phyloP scores from a whole-genome alignment of 179 eudicot species.

The Vitellaria paradoxa region DNA sequence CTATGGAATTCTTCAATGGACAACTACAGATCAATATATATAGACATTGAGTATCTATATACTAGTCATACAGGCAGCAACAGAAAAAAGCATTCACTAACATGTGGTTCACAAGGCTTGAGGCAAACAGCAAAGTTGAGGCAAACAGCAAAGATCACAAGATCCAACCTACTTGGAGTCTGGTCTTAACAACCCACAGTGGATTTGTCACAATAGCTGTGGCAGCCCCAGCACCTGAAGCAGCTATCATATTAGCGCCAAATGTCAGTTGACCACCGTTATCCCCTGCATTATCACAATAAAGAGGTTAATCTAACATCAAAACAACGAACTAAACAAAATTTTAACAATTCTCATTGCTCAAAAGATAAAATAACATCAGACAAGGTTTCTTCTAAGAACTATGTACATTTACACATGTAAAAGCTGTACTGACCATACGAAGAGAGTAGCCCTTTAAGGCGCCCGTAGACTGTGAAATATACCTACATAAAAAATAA shows the following conservation, averaged over 20 bases:
- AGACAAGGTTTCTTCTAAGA: not conserved
- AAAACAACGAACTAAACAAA: not conserved
- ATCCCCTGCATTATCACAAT: constrained; percentile 38
- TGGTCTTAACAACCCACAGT: constrained; percentile 97
- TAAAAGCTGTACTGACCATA: constrained; percentile 49
- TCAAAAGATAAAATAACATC: not conserved
- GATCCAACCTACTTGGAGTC: constrained; percentile 82
- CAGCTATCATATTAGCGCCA: constrained; percentile 86
- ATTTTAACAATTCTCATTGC: not conserved
- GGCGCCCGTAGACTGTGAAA: constrained; percentile 81
- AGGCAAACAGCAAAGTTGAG: not conserved
- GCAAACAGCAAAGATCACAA: not conserved
- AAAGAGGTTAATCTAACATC: not conserved
- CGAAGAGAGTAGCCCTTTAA: constrained; percentile 56
- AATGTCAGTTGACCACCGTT: constrained; percentile 57
- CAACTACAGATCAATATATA: not conserved
- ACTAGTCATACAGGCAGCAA: constrained; percentile 3
- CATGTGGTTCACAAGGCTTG: not conserved
- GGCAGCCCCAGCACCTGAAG: constrained; percentile 96
- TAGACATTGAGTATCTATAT: not conserved
- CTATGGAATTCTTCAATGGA: not conserved
- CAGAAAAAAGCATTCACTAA: not conserved
- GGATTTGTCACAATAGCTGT: constrained; percentile 87
- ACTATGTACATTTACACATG: not conserved
- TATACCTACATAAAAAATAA: constrained; percentile 66